A percentile compares a stretch with the other conserved stretches of the same genome.
phyloP scores from a whole-genome alignment of 106 monocot genomes.

The Dendrobium chrysotoxum region DNA sequence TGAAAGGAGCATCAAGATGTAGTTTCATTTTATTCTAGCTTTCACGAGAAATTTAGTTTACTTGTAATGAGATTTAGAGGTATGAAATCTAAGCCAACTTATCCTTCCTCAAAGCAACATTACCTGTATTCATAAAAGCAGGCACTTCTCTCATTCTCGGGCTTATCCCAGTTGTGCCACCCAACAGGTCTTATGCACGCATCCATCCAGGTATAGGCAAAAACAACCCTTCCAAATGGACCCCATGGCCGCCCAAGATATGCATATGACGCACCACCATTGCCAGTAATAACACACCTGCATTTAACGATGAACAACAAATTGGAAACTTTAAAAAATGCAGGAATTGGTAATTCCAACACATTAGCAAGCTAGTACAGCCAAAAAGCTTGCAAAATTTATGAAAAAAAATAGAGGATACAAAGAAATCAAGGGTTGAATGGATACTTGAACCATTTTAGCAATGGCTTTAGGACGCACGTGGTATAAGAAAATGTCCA shows the following conservation, averaged over 20 bases:
- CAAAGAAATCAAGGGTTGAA: not conserved
- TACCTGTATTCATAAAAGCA: conserved; percentile 97
- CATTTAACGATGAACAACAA: not conserved
- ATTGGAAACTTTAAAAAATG: not conserved
- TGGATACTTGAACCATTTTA: not conserved
- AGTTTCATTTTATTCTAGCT: not conserved
- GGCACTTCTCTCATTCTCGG: conserved; percentile 77
- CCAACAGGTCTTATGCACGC: conserved; percentile 68
- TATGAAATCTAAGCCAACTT: not conserved
- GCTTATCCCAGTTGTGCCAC: conserved; percentile 93
- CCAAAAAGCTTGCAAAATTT: not conserved
- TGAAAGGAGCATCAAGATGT: not conserved
- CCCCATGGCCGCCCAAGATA: conserved; percentile 96
- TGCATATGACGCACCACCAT: conserved; percentile 47
- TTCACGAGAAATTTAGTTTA: too few species aligned
- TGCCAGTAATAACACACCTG: conserved; percentile 84
- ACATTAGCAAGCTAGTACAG: not conserved
- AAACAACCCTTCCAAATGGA: conserved; percentile 87
- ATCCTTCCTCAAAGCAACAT: not conserved
- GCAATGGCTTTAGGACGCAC: too few species aligned
- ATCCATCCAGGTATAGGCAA: conserved; percentile 93
- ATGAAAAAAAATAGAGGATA: not conserved
- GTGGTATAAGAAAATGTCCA: too few species aligned
- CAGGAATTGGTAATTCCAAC: not conserved
- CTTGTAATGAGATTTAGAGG: not conserved